Base-by-base conservation (phyloP, 179 eudicot species). In the Drosera spatulata region DNA sequence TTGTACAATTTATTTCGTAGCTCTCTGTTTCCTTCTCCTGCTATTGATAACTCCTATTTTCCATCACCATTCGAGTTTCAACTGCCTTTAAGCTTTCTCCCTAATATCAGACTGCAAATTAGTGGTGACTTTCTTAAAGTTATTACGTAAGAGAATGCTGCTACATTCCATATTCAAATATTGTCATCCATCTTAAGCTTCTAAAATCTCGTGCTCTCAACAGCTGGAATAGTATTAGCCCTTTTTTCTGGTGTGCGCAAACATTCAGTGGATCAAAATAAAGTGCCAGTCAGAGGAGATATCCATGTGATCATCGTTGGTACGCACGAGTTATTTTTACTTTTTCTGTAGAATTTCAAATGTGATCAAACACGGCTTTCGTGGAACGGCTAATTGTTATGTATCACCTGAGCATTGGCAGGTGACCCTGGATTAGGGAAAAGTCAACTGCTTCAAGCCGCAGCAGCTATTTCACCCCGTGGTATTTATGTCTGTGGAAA, bases 401-500 rank as follows among this genome's bases (percentile, higher is more conserved):
- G 39, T 38, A 22, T 45, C 14, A 22, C 55, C 42, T 62, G 56
- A 45, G 39, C 54, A 55, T 70, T 61, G 56, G 61, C 70, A 91
- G 98, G 98, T 79, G 98, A 91, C 80, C 98, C 98, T 75, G 96
- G 96, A 59, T 66, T 88, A 69, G 96, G 96, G 15, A 88, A 88
- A 73, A 88, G 96, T 70, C 96, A 88, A 73, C 79, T 91, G 65
- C 87, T 91, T 66, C 96, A 86, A 77, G 96, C 98, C 71, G 93
- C 98, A 62, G 89, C 98, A 60, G 75, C 86, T 59, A 74, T 93
- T 75, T 93, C 99, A 74, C 99, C 99, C 51, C 99, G 99, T 71
- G 99, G 99, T n/a, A 86, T 93, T 58, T 93, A 93, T 72, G 93
- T 93, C 37, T 93, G 99, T 74, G 99, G 99, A 45, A 93, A 93